Percentiles rank a stretch among this genome's conserved stretches.
phyloP scores from a whole-genome alignment of 495 filamentous ascomycete species.

The Neurospora sp. region DNA sequence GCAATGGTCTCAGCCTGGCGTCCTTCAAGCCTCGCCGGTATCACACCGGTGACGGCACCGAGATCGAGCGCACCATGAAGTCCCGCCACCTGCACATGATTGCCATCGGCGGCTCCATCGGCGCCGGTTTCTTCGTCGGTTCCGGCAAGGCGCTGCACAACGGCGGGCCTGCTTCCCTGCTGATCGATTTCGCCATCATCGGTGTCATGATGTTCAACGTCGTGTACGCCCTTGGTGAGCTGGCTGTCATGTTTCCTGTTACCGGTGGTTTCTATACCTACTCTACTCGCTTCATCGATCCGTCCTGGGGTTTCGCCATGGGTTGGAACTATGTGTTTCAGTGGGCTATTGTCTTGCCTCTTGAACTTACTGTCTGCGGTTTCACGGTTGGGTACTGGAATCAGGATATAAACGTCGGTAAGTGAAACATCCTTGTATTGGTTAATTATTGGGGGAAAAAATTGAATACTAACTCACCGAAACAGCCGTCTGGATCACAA shows the following conservation, averaged over 20 bases:
- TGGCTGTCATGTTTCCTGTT: constrained; percentile 64
- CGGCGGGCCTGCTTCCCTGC: constrained; percentile 38
- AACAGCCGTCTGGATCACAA: constrained; percentile 51
- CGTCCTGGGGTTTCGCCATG: constrained; percentile 79
- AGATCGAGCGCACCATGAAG: constrained; percentile 51
- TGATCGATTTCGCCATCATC: constrained; percentile 46
- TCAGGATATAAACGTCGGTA: constrained; percentile 37
- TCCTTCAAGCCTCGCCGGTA: constrained; percentile 36
- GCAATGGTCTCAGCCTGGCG: constrained; percentile 39
- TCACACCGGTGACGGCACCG: constrained; percentile 22
- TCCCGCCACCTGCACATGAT: constrained; percentile 66
- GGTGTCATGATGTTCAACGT: constrained; percentile 47
- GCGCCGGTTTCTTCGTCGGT: constrained; percentile 52
- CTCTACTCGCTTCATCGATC: constrained; percentile 64
- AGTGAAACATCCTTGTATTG: constrained; percentile 18
- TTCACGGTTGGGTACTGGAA: constrained; percentile 51
- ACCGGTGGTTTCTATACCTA: constrained; percentile 52
- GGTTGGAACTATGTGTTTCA: constrained; percentile 68
- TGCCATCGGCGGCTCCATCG: constrained; percentile 63
- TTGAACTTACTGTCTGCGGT: constrained; percentile 45
- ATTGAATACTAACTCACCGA: neutral
- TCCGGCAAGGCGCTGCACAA: constrained; percentile 37
- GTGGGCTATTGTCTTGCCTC: constrained; percentile 50
- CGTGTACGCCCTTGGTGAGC: constrained; percentile 63
- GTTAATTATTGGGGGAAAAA: constrained; percentile 2